Evolutionary conservation across 352 stramenopile genomes (phyloP), one percentile per base, ranked within the genome.

Genomic region (Thalassiosira hispida): DNA sequence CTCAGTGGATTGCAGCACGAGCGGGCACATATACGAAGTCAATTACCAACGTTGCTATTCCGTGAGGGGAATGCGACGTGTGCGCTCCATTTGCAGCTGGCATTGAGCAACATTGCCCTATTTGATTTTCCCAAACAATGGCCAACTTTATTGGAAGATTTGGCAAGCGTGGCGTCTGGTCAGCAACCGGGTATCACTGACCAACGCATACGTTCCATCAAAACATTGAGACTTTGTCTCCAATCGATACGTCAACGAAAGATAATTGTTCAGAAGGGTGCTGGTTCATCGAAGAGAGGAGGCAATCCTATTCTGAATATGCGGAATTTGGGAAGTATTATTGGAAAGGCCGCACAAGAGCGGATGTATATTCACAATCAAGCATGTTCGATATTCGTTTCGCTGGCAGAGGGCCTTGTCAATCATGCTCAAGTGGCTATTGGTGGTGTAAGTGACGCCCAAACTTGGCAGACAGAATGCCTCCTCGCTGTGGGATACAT

Each of bases 71-170:
- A 69, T 56, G 16, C 35, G 14, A 62, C 27, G 11, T 7, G 68
- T 1, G 52, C 56, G 1, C 29, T 79, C 4, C 71, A 79, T 51
- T 61, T 79, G 14, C 55, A 67, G 57, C 62, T 79, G 29, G 71
- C 71, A 46, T 35, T 79, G 4, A 51, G 53, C 16, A 63, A 69
- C 22, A 69, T 74, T 29, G 55, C 62, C 33, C 44, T 67, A 29
- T 74, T 73, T 29, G 71, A 79, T 46, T 79, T 74, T 71, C 71
- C 71, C 22, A 51, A 35, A 18, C 22, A 23, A 7, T 79, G 71
- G 71, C 62, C 71, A 42, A 63, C 62, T 9, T 52, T 79, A 14
- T 42, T 79, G 38, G 49, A 79, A 35, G 71, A 79, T 59, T 73
- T 79, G 62, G 31, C 57, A 3, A 5, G 16, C 2, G 69, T 71